Base-by-base conservation (phyloP, 176 grass and related monocot species). In the Rhynchospora tenuis region DNA sequence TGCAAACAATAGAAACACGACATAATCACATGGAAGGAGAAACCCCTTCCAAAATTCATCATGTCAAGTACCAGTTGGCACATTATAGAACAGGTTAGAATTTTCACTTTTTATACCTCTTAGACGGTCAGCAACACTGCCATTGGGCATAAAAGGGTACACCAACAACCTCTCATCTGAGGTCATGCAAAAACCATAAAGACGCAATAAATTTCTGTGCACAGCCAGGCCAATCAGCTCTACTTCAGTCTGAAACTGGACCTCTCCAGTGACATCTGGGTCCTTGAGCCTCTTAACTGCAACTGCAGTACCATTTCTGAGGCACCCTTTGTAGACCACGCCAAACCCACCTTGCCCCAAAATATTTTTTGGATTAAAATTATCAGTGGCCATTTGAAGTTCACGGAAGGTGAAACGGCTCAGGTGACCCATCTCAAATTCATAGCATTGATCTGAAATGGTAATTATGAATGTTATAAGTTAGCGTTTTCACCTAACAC, bases 141-240 rank as follows among this genome's bases (percentile, higher is more conserved):
- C 96, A 89, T 98, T 98, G 60, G 84, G 63, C 96, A 98, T 98
- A 86, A 90, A 98, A 9, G 96, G 96, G 90, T 98, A 98, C 81
- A 98, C 89, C 43, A 98, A 91, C 56, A 98, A 82, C 52, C 93
- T 89, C 84, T 98, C 96, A 64, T 95, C 89, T 2, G 88, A 80
- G 43, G 89, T 91, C 93, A 98, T 93, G 86, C 96, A 98, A 91
- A 98, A 95, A n/a, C 96, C 96, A 86, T 91, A 95, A 60, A 95
- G 73, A 5, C 89, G 87, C 85, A 98, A 84, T 81, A 98, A 85
- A 78, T 98, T 98, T 75, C 91, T 93, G 84, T 95, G 96, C 84
- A 98, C 86, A 86, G 96, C 96, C 64, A 98, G 84, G 80, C 96
- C 96, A 80, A 98, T 98, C 88, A 98, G 89, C 74, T 95, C 93